Evolutionary conservation across 2,329 filamentous ascomycete species (phyloP).

Genomic region (Aspergillus sp.): DNA sequence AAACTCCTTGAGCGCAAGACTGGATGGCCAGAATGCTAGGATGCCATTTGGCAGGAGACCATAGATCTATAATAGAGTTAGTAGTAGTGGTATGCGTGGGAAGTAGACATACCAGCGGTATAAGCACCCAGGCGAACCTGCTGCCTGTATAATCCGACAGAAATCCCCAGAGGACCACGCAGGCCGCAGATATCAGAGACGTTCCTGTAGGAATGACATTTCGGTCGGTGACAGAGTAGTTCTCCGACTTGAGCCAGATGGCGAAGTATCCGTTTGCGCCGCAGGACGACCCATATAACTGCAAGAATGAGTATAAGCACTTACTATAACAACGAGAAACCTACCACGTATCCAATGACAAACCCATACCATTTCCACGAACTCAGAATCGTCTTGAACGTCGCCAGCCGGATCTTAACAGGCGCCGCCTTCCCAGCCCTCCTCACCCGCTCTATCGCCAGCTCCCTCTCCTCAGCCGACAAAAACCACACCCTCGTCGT

Average conservation of each 20-base stretch:
- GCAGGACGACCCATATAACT: constrained; percentile 30
- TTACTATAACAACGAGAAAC: constrained; percentile 1
- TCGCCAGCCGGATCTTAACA: neutral
- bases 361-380: constrained; percentile 27
- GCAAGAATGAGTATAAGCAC: neutral
- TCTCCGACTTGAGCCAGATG: constrained; percentile 22
- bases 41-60: constrained; percentile 35
- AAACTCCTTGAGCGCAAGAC: constrained; percentile 16
- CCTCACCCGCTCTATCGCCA: neutral
- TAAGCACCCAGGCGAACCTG: constrained; percentile 19
- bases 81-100: too few relatives aligned
- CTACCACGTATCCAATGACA: constrained; percentile 28
- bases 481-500: neutral
- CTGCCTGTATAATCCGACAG: constrained; percentile 16
- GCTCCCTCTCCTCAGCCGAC: neutral
- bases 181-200: constrained; percentile 14
- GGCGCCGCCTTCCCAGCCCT: constrained; percentile 1
- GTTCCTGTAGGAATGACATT: constrained; percentile 23
- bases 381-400: neutral
- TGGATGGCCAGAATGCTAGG: constrained; percentile 18
- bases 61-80: constrained; percentile 18
- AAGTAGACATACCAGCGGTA: constrained; percentile 15
- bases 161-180: constrained; percentile 19
- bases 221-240: constrained; percentile 22
- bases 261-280: constrained; percentile 23